Percentiles rank a stretch among this genome's conserved stretches.
These are phyloP conservation scores for Fusarium heterosporum DNA, from an alignment of 2,329 filamentous ascomycete species.

Conservation along the genomic window DNA sequence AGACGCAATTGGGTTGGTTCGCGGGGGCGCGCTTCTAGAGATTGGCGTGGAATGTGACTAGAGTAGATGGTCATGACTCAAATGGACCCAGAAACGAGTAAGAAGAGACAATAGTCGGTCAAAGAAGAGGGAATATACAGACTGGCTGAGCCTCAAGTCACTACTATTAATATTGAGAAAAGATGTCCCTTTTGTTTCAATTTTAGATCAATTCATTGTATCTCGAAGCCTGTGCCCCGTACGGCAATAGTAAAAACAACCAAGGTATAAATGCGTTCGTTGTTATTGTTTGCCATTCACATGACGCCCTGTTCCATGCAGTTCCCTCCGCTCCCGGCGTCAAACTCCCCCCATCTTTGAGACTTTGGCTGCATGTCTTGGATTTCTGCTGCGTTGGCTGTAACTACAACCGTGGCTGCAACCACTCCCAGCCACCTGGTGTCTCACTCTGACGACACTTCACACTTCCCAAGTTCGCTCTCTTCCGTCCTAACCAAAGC, in stretches of 20 bases:
- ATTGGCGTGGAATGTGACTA: neutral
- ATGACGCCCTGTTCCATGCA: constrained; percentile 43
- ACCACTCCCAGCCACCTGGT: constrained; percentile 39
- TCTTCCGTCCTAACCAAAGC: neutral
- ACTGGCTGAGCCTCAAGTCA: too few species aligned
- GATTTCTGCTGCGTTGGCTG: constrained; percentile 40
- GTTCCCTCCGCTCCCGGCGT: constrained; percentile 40
- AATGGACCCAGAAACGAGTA: constrained; percentile 6
- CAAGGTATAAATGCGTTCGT: neutral
- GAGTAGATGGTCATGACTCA: constrained; percentile 41
- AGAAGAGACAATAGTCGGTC: constrained; percentile 15
- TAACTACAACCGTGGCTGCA: constrained; percentile 13
- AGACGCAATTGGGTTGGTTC: constrained; percentile 44
- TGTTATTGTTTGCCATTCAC: constrained; percentile 25
- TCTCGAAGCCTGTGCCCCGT: neutral
- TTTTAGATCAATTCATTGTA: constrained; percentile 1
- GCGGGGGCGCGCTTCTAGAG: constrained; percentile 31
- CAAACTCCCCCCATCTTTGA: constrained; percentile 19
- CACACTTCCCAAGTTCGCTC: neutral
- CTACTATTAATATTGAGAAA: too few species aligned
- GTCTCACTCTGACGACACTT: constrained; percentile 44
- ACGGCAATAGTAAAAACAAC: neutral
- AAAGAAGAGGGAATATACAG: constrained; percentile 15
- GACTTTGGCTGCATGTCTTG: constrained; percentile 38
- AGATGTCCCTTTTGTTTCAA: neutral